Conservation (phyloP, 768 basidiomycete species). For the Kwoniella shandongensis region DNA sequence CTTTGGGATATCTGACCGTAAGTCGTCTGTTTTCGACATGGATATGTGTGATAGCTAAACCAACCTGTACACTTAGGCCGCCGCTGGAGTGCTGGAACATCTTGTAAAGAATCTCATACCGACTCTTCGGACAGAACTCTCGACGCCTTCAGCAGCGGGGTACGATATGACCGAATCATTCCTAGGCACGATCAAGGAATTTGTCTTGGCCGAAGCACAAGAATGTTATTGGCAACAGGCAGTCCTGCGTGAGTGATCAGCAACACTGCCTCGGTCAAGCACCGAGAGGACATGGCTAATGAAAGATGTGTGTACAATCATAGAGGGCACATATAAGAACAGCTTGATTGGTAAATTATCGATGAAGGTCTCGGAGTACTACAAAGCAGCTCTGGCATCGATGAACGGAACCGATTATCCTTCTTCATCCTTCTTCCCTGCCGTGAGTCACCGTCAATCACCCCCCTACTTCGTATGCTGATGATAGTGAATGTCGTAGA, state of each 20-base stretch:
- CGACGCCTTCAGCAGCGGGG: constrained; percentile 41
- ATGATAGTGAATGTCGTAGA: constrained; percentile 56
- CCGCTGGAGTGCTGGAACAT: constrained; percentile 48
- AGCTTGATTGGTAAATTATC: constrained; percentile 79
- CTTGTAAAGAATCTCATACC: constrained; percentile 46
- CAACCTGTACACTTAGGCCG: constrained; percentile 23
- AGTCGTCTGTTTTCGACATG: neutral
- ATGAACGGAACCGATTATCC: constrained; percentile 45
- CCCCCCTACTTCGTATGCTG: no score
- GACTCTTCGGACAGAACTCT: constrained; percentile 36
- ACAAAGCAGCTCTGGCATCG: constrained; percentile 58
- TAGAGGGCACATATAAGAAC: constrained; percentile 70
- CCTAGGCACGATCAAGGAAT: constrained; percentile 64
- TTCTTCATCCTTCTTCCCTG: constrained; percentile 47
- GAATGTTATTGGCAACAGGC: constrained; percentile 97
- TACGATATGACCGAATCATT: constrained; percentile 68
- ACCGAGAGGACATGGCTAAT: neutral
- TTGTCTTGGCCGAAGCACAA: constrained; percentile 92
- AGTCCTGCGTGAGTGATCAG: constrained; percentile 63
- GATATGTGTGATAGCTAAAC: no score
- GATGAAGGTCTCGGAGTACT: constrained; percentile 67
- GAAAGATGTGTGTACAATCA: neutral
- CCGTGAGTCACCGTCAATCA: constrained; percentile 36
- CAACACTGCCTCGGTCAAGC: neutral
- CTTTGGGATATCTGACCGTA: constrained; percentile 57